Base-by-base conservation (phyloP, 768 basidiomycete genomes). In the Mycena maculata region DNA sequence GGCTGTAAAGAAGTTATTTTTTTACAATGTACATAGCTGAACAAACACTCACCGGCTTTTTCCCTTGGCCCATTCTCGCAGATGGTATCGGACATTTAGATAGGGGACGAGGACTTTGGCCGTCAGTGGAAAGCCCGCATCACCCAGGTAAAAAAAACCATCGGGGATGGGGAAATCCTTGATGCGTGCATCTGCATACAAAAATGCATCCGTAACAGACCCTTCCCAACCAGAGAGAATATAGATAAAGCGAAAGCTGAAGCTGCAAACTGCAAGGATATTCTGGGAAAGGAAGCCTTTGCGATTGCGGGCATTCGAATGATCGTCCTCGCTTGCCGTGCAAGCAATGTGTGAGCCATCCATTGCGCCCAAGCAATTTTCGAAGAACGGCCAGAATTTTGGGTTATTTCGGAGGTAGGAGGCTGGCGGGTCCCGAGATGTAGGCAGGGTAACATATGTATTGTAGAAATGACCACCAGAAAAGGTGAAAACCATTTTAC, bases 151-250 rank as follows among this genome's bases (percentile, higher is more conserved):
- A 59, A 73, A 78, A 39, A 53, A 63, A 0, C 76, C 77, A 4
- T 47, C 30, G 3, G 73, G 74, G 16, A 81, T 71, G 2, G 28
- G 22, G 13, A 80, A 68, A 38, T 73, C 72, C 2, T 31, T 22
- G 4, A 27, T 25, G 20, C 60, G 65, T 23, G 78, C 76, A 69
- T 77, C 63, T 0, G 73, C 59, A 57, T 48, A 77, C 1, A 79
- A 33, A n/a, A 44, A 28, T 2, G 69, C 50, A 70, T 81, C 78
- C 20, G 74, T 45, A 11, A 73, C 74, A 66, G 68, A 72, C 0
- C 78, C 78, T 45, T 80, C 78, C 78, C 78, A 80, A 9, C 80
- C 80, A 65, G 60, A 53, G 0, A 78, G 72, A 25, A 77, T 65
- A 56, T 79, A 80, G 22, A 54, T 20, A 59, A 79, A 80, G 4